Percentiles rank a stretch among this genome's conserved stretches.
Evolutionary conservation across 2,329 filamentous ascomycete genomes (phyloP).

Genomic region (Fusarium buxicola): DNA sequence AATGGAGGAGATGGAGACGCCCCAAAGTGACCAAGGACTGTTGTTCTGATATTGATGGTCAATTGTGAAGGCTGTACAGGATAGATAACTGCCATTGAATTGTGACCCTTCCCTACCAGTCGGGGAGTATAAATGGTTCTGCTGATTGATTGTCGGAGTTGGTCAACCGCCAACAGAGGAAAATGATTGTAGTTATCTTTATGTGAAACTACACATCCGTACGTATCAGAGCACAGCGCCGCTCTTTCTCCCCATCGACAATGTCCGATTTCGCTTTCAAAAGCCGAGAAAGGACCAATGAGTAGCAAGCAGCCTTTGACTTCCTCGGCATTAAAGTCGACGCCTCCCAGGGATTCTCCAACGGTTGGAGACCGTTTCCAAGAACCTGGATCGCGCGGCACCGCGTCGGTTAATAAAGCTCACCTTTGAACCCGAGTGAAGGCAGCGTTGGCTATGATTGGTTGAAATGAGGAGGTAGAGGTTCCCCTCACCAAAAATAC

Average conservation of each 20-base stretch:
- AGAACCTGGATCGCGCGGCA: slow-evolving; percentile 12
- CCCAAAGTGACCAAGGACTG: background rate
- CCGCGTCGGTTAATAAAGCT: slow-evolving; percentile 12
- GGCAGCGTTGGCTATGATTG: slow-evolving; percentile 21
- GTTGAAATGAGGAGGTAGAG: background rate
- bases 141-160: too few relatives aligned
- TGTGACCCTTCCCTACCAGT: too few relatives aligned
- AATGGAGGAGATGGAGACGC: slow-evolving; percentile 24
- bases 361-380: slow-evolving; percentile 5
- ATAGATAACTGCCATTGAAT: too few relatives aligned
- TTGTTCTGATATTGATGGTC: too few relatives aligned
- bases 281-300: background rate
- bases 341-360: slow-evolving; percentile 11
- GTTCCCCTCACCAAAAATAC: slow-evolving; percentile 21
- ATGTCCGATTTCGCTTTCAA: slow-evolving; percentile 1
- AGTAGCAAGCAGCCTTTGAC: background rate
- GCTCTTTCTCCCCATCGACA: background rate
- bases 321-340: slow-evolving; percentile 6
- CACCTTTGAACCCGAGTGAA: slow-evolving; percentile 11
- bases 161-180: too few relatives aligned
- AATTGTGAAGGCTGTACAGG: too few relatives aligned
- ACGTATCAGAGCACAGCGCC: background rate
- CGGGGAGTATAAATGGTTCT: too few relatives aligned
- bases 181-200: too few relatives aligned
- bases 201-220: background rate